Conservation (phyloP, 371 early-diverging fungal genomes). For the Mucor plumbeus region DNA sequence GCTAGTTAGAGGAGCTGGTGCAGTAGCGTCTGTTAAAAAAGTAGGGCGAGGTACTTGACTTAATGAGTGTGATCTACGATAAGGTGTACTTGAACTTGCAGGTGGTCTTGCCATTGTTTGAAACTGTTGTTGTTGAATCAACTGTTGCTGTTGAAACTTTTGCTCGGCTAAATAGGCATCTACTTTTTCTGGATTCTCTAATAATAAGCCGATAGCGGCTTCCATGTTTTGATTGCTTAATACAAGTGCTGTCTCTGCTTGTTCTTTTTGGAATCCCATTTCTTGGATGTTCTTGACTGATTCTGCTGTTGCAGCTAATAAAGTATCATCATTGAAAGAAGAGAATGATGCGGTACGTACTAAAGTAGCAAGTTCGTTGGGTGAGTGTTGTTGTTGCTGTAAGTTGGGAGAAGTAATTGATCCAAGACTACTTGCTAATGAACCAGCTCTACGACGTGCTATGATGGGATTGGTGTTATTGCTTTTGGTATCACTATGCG, state of each 20-base stretch:
- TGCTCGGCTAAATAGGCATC: conserved; percentile 47
- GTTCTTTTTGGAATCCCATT: conserved; percentile 75
- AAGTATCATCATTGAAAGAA: neutral
- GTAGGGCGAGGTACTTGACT: conserved; percentile 31
- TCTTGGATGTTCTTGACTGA: conserved; percentile 59
- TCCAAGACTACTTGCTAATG: conserved; percentile 12
- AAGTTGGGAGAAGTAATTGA: neutral
- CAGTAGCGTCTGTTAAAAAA: conserved; percentile 4
- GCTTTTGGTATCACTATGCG: neutral
- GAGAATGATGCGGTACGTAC: neutral
- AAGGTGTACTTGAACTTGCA: conserved; percentile 23
- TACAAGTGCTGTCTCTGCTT: conserved; percentile 65
- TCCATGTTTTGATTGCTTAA: conserved; percentile 65
- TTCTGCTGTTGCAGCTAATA: neutral
- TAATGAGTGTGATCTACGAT: conserved; percentile 37
- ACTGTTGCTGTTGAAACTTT: conserved; percentile 20
- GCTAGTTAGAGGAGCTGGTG: conserved; percentile 2
- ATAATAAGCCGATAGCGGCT: conserved; percentile 61
- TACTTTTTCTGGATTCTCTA: conserved; percentile 65
- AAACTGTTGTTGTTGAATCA: conserved; percentile 2
- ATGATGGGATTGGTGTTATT: neutral
- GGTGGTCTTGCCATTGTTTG: conserved; percentile 6
- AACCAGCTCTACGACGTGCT: conserved; percentile 1
- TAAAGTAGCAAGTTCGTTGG: neutral
- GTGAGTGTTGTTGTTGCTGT: neutral